Evolutionary conservation across 768 basidiomycete species (phyloP).

Genomic region (Tulasnella sp.): DNA sequence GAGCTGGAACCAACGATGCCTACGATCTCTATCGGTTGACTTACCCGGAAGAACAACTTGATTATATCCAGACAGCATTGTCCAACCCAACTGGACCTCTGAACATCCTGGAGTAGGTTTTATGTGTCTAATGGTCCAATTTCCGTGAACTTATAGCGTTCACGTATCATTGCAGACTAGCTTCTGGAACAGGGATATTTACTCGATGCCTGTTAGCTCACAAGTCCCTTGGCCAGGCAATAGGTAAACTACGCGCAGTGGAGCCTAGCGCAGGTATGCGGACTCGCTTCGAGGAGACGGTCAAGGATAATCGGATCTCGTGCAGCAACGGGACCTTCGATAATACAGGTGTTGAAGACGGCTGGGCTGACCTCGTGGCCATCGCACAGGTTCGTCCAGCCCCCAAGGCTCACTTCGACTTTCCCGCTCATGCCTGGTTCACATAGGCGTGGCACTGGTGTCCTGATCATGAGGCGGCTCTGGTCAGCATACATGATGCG

Average conservation of each 20-base stretch:
- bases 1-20: conserved; percentile 67
- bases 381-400: conserved; percentile 66
- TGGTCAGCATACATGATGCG: conserved; percentile 25
- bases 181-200: conserved; percentile 82
- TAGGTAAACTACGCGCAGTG: conserved; percentile 52
- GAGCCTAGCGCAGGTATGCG: conserved; percentile 87
- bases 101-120: conserved; percentile 63
- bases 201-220: conserved; percentile 69
- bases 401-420: neutral
- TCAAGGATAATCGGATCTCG: conserved; percentile 40
- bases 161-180: conserved; percentile 42
- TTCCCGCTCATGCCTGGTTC: conserved; percentile 1
- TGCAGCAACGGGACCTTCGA: conserved; percentile 63
- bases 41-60: conserved; percentile 56
- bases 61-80: conserved; percentile 45
- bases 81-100: conserved; percentile 31
- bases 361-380: conserved; percentile 68
- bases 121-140: too few relatives aligned
- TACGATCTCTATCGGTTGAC: conserved; percentile 77
- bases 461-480: conserved; percentile 61
- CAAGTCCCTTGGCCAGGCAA: conserved; percentile 39
- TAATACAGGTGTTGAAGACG: conserved; percentile 44
- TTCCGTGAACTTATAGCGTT: conserved; percentile 3
- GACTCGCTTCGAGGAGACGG: conserved; percentile 46
- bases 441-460: conserved; percentile 90